Conservation (phyloP, 768 basidiomycete genomes). For the Mycena amicta region DNA sequence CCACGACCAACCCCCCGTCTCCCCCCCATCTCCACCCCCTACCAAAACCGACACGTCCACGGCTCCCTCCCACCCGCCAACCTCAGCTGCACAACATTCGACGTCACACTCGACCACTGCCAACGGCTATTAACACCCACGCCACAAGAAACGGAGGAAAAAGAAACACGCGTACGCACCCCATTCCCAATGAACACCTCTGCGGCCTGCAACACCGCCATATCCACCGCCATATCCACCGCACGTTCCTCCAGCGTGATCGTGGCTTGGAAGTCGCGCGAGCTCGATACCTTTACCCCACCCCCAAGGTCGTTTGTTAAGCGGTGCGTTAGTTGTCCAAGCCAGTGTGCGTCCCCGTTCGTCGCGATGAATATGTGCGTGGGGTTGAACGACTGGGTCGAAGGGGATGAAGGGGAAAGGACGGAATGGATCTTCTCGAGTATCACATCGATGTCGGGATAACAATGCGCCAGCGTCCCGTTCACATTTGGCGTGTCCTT, state of each 20-base stretch:
- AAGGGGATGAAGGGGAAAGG: neutral
- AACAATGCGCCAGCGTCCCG: conserved; percentile 7
- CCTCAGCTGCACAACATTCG: conserved; percentile 14
- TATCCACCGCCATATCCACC: too few species aligned
- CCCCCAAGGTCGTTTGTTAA: conserved; percentile 3
- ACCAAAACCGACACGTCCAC: conserved; percentile 14
- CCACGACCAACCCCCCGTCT: too few species aligned
- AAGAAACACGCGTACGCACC: neutral
- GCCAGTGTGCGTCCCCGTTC: conserved; percentile 2
- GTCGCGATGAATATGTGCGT: too few species aligned
- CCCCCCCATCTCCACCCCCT: too few species aligned
- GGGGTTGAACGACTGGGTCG: neutral
- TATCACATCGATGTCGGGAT: neutral
- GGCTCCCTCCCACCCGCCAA: conserved; percentile 13
- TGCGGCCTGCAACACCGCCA: too few species aligned
- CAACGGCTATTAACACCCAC: neutral
- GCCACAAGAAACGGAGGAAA: neutral
- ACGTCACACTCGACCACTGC: conserved; percentile 8
- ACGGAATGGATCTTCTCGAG: neutral
- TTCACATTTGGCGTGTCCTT: neutral
- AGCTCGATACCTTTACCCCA: neutral
- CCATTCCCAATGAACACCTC: conserved; percentile 15
- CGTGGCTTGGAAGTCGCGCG: conserved; percentile 1
- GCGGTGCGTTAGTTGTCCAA: neutral
- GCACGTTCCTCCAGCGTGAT: too few species aligned